These are phyloP conservation scores for Jatropha multifida DNA, from an alignment of 441 rosid species.

Conservation along the genomic window DNA sequence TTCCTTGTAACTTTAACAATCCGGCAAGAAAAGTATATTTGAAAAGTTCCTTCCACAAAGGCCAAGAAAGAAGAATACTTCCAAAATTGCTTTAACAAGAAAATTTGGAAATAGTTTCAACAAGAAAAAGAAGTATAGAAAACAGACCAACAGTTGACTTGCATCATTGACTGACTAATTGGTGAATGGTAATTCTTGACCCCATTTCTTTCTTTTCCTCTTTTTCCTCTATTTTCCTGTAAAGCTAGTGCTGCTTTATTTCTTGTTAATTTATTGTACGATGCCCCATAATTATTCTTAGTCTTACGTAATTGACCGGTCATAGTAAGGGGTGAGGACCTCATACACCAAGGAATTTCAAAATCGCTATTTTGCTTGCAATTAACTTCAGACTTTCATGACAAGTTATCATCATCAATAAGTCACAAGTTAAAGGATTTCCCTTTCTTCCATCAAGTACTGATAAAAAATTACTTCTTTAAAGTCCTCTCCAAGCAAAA, in stretches of 20 bases:
- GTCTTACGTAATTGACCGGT: no score
- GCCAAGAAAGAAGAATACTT: background rate
- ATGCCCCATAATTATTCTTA: no score
- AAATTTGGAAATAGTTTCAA: background rate
- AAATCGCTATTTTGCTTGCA: no score
- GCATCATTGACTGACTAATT: background rate
- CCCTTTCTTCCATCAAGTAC: background rate
- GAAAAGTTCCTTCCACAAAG: background rate
- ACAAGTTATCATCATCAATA: no score
- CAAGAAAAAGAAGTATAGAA: background rate
- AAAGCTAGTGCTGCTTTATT: no score
- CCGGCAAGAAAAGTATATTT: background rate
- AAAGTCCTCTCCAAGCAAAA: background rate
- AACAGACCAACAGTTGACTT: background rate
- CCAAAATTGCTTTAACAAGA: slow-evolving; percentile 10
- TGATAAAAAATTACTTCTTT: background rate
- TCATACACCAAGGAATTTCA: no score
- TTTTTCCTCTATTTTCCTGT: no score
- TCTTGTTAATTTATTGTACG: no score
- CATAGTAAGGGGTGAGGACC: no score
- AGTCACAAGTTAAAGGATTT: background rate
- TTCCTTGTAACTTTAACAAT: background rate
- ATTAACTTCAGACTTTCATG: no score
- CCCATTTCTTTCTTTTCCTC: no score
- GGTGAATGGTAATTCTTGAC: background rate